Percentiles rank a stretch among this genome's conserved stretches.
These are phyloP conservation scores for Ganoderma lucidum DNA, from an alignment of 1,284 basidiomycete species.

Conservation along the genomic window DNA sequence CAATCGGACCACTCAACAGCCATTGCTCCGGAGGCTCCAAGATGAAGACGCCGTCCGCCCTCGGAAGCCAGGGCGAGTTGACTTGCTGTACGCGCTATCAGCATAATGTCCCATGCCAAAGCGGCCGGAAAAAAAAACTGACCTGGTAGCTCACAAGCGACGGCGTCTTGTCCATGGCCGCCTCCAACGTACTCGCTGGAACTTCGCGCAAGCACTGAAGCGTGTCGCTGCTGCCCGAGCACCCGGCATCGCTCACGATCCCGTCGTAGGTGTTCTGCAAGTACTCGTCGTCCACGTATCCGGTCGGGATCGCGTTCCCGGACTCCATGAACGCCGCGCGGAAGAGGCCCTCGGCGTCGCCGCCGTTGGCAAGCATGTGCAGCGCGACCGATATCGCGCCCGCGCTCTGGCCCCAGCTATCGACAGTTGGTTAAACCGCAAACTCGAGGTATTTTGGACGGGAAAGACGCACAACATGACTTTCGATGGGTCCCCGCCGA, in stretches of 20 bases:
- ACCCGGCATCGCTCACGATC: slow-evolving; percentile 43
- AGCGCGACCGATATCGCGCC: slow-evolving; percentile 15
- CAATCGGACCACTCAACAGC: slow-evolving; percentile 26
- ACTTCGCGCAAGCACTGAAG: slow-evolving; percentile 51
- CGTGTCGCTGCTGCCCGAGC: slow-evolving; percentile 43
- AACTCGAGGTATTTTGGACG: no score
- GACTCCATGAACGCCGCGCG: slow-evolving; percentile 47
- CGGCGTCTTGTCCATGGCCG: slow-evolving; percentile 43
- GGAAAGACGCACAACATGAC: slow-evolving; percentile 35
- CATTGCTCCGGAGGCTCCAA: slow-evolving; percentile 30
- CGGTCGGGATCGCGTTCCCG: slow-evolving; percentile 42
- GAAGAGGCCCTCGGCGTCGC: slow-evolving; percentile 38
- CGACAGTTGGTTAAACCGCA: neutral
- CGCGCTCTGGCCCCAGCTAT: slow-evolving; percentile 24
- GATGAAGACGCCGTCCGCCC: slow-evolving; percentile 49
- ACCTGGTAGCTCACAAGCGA: slow-evolving; percentile 40
- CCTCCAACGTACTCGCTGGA: slow-evolving; percentile 41
- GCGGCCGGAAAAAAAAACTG: neutral
- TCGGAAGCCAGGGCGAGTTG: slow-evolving; percentile 43
- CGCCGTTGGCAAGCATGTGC: slow-evolving; percentile 18
- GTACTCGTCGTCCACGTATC: slow-evolving; percentile 34
- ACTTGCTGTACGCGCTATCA: slow-evolving; percentile 10
- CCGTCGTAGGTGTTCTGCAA: slow-evolving; percentile 46
- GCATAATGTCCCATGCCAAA: no score
- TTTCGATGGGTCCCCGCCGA: slow-evolving; percentile 49